Evolutionary conservation across 2,329 filamentous ascomycete species (phyloP).

Genomic region (Fusarium penzigii): DNA sequence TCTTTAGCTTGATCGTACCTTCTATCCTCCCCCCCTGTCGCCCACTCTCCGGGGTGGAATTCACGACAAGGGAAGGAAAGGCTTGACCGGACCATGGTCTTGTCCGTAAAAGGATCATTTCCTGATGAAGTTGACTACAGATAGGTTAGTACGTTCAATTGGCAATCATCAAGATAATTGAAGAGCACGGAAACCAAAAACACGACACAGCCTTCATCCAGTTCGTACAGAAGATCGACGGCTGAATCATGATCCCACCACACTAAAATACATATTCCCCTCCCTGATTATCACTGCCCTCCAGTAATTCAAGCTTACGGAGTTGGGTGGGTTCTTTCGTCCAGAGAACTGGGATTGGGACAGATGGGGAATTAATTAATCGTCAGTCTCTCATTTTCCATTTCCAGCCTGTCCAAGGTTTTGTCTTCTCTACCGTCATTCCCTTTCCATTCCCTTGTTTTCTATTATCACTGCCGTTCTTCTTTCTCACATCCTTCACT

Average conservation of each 20-base stretch:
- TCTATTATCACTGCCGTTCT: conserved; percentile 6
- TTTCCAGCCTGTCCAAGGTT: background rate
- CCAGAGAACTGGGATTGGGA: background rate
- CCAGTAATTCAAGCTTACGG: background rate
- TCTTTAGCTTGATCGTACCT: background rate
- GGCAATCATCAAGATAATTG: too few species aligned
- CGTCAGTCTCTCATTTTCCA: background rate
- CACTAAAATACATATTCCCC: too few species aligned
- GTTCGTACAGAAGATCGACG: too few species aligned
- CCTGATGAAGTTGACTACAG: too few species aligned
- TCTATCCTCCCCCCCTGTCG: background rate
- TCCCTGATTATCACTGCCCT: background rate
- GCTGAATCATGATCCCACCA: too few species aligned
- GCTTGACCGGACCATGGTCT: background rate
- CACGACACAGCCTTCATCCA: too few species aligned
- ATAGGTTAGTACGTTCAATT: too few species aligned
- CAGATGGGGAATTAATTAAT: background rate
- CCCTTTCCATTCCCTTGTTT: background rate
- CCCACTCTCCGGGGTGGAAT: background rate
- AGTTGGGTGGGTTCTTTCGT: background rate
- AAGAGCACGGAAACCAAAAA: too few species aligned
- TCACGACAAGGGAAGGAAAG: background rate
- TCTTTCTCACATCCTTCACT: conserved; percentile 1
- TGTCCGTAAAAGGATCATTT: too few species aligned
- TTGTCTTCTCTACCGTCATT: background rate